Base-by-base conservation (phyloP, 371 early-diverging fungal species). In the Mortierella sp. region DNA sequence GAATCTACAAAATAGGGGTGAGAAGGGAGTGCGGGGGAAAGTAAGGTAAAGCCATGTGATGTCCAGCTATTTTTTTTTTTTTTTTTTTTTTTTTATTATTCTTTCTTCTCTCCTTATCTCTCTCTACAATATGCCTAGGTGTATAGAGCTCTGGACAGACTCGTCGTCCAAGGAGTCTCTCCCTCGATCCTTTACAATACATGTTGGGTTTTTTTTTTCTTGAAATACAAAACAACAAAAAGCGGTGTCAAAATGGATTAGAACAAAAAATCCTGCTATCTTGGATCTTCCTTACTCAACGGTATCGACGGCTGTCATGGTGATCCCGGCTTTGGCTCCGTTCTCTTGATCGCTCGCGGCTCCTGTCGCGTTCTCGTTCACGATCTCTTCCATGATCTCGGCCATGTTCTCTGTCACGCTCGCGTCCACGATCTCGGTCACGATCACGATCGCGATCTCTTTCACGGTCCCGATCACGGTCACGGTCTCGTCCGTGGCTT, bases 291-390 rank as follows among this genome's bases (percentile, higher is more conserved):
- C 50, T 21, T n/a, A 14, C 5, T 59, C 59, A 77, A 58, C 77
- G 72, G 66, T 77, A 77, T 28, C 77, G 72, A 21, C 76, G 70
- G 15, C 62, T 61, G 28, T 71, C 71, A 45, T 74, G n/a, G 12
- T 37, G 70, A 16, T 72, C 68, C 14, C 72, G 60, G 26, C 76
- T 74, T 7, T 43, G 65, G 30, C 74, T 77, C n/a, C 77, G 77
- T n/a, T 68, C 76, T 25, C 72, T 67, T 9, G 68, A 68, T 45
- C 74, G 64, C 11, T 74, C 74, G 0, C 68, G 68, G 46, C 74
- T 73, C 44, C 74, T 57, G 30, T 68, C 74, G 5, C 70, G 70
- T 3, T 62, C 63, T 25, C 65, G 59, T 28, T 71, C 71, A 23
- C 67, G 48, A 15, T 58, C 73, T 26, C 67, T 26, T 59, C 67